These are phyloP conservation scores for Podospora pseudopauciseta DNA, from an alignment of 495 filamentous ascomycete species.

Conservation along the genomic window DNA sequence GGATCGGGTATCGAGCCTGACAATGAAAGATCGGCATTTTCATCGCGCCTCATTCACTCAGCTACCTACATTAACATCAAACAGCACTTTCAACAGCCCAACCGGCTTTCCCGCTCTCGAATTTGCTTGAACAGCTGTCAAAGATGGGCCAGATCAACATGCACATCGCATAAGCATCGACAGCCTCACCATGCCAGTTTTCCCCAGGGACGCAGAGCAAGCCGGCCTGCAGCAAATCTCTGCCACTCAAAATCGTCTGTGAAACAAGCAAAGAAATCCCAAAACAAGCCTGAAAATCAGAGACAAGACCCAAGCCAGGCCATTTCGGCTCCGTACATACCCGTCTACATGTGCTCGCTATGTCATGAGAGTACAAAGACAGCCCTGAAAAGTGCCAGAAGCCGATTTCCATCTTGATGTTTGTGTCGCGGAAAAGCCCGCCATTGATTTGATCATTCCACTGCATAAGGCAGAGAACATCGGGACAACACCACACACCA, in stretches of 20 bases:
- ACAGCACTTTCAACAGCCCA: neutral
- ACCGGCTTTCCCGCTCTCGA: neutral
- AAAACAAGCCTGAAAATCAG: neutral
- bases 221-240: neutral
- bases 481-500: neutral
- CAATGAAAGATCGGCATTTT: neutral
- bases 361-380: neutral
- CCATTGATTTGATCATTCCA: neutral
- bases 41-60: neutral
- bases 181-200: neutral
- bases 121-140: neutral
- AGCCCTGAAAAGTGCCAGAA: neutral
- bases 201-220: neutral
- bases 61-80: neutral
- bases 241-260: neutral
- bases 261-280: neutral
- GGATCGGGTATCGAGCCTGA: neutral
- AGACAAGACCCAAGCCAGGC: neutral
- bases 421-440: neutral
- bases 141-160: neutral
- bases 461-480: neutral
- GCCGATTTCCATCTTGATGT: neutral
- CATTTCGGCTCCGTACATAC: neutral
- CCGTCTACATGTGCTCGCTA: neutral
- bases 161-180: neutral